These are phyloP conservation scores for Talaromyces sp. DNA, from an alignment of 2,329 filamentous ascomycete species.

Conservation along the genomic window DNA sequence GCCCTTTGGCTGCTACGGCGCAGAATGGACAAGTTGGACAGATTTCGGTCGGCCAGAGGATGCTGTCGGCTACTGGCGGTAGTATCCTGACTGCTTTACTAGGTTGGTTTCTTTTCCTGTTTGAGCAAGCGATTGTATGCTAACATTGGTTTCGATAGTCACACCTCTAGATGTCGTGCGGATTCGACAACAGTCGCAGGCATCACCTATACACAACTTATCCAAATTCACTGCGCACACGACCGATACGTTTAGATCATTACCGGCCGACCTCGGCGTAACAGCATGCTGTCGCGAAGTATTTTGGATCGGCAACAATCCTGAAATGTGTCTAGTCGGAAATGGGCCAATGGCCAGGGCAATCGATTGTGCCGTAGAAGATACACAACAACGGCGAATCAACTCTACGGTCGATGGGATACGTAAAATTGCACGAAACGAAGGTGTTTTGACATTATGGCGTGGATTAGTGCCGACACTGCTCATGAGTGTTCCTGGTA, in stretches of 20 bases:
- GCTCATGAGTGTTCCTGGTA: constrained; percentile 88
- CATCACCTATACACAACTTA: constrained; percentile 49
- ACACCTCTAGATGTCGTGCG: constrained; percentile 96
- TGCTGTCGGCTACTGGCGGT: constrained; percentile 88
- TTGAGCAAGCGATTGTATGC: background rate
- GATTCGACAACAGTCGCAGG: constrained; percentile 87
- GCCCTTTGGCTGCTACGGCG: constrained; percentile 20
- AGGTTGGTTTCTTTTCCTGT: constrained; percentile 55
- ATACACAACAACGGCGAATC: constrained; percentile 76
- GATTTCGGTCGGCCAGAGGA: constrained; percentile 82
- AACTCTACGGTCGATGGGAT: constrained; percentile 89
- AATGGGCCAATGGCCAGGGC: constrained; percentile 38
- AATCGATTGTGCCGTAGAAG: constrained; percentile 78
- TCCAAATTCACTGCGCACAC: constrained; percentile 52
- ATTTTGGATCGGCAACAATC: constrained; percentile 87
- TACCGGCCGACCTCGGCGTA: constrained; percentile 82
- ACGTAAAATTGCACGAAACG: constrained; percentile 89
- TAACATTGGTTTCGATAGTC: constrained; percentile 51
- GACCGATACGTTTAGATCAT: constrained; percentile 56
- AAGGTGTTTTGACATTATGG: constrained; percentile 84
- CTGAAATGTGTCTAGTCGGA: constrained; percentile 72
- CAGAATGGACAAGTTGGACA: constrained; percentile 35
- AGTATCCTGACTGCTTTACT: constrained; percentile 86
- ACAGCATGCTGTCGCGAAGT: constrained; percentile 95
- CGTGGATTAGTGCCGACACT: constrained; percentile 89